These are phyloP conservation scores for Globisporangium carolinianum DNA, from an alignment of 352 stramenopile genomes.

Conservation along the genomic window DNA sequence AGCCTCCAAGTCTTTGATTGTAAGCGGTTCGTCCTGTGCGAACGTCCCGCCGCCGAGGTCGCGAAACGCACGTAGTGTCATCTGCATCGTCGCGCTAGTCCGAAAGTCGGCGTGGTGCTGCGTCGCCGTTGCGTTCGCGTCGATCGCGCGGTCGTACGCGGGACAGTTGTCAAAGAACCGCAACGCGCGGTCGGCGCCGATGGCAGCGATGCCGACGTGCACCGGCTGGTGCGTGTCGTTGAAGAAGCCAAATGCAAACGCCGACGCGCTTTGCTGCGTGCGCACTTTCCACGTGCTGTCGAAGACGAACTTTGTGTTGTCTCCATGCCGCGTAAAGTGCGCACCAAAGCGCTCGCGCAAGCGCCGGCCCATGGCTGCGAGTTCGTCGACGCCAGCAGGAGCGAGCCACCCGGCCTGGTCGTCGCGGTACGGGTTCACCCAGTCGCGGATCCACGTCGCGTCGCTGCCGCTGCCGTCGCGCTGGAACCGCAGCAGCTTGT, in stretches of 20 bases:
- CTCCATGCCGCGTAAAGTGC: slow-evolving; percentile 17
- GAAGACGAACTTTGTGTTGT: slow-evolving; percentile 38
- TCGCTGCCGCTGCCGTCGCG: neutral
- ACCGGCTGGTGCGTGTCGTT: slow-evolving; percentile 43
- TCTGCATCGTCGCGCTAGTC: slow-evolving; percentile 37
- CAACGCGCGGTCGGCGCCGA: slow-evolving; percentile 53
- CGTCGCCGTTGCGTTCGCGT: slow-evolving; percentile 55
- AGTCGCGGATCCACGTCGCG: slow-evolving; percentile 29
- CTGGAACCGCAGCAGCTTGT: slow-evolving; percentile 18
- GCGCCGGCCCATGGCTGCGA: slow-evolving; percentile 48
- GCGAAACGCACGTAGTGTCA: slow-evolving; percentile 46
- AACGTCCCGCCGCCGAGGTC: neutral
- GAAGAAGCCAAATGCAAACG: slow-evolving; percentile 75
- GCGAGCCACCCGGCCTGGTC: slow-evolving; percentile 48
- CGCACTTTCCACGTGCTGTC: slow-evolving; percentile 80
- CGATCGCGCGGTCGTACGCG: slow-evolving; percentile 44
- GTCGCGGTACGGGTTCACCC: slow-evolving; percentile 45
- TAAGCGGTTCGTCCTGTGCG: slow-evolving; percentile 9
- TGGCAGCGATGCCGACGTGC: slow-evolving; percentile 36
- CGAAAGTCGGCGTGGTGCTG: slow-evolving; percentile 52
- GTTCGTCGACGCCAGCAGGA: slow-evolving; percentile 41
- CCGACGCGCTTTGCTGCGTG: slow-evolving; percentile 68
- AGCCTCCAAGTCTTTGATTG: slow-evolving; percentile 63
- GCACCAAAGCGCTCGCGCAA: slow-evolving; percentile 41
- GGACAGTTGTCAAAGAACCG: slow-evolving; percentile 84